Evolutionary conservation across 2,329 filamentous ascomycete genomes (phyloP), one percentile per base, ranked within the genome.

Genomic region (Curvularia sp.): DNA sequence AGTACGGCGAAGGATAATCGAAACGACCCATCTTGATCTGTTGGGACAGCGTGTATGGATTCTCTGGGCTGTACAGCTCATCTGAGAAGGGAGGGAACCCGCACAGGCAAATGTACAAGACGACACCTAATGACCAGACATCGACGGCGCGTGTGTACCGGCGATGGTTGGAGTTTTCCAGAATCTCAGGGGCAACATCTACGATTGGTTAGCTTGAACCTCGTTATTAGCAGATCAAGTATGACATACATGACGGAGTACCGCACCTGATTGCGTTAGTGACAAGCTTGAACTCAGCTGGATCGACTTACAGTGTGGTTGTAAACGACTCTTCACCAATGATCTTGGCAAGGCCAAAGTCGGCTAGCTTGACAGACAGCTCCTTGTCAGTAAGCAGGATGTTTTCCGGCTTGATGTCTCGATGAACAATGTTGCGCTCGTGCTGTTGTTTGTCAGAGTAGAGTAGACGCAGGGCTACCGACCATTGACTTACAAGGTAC

Each of bases 251-350:
- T 77, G 91, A 95, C 5, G 94, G 95, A n/a, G 95, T 99, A 63
- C 95, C 95, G 75, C 95, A 89, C 60, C 82, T 84, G 58, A 41
- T 33, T 35, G 20, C 24, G 53, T 78, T 66, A 77, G 75, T 48
- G 44, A 49, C 10, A 5, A 47, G 31, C 31, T 12, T 38, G 35
- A 62, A 22, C 15, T 24, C 24, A 18, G 15, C 13, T 38, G 22
- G 31, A 26, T 18, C 15, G 8, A 77, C 82, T 74, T 78, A 95
- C 63, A 99, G 81, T 0, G 95, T 98, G 0, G 93, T 97, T 1
- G 95, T 98, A 75, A 99, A 99, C 0, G 94, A 97, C 74, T 97
- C 93, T 76, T 99, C 95, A 62, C 96, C 96, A 65, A 99, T 97
- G 65, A 99, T 98, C 80, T 99, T 99, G 42, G 95, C 94, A 38